Evolutionary conservation across 2,329 filamentous ascomycete genomes (phyloP).

Genomic region (Graphium sp.): DNA sequence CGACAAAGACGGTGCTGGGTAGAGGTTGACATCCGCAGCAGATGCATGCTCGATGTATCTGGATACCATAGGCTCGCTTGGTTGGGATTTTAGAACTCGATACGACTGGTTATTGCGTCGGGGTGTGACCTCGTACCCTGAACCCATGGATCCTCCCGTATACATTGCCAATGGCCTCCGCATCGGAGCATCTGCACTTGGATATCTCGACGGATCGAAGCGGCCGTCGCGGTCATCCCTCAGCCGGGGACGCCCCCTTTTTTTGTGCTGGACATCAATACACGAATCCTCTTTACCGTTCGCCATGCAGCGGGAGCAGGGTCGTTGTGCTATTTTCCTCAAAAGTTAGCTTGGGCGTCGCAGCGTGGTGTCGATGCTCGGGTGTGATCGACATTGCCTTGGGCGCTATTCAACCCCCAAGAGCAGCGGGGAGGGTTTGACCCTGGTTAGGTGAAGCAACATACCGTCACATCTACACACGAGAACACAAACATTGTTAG

Average conservation of each 20-base stretch:
- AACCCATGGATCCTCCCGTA: slow-evolving; percentile 21
- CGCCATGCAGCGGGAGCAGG: slow-evolving; percentile 60
- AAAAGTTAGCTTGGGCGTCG: neutral
- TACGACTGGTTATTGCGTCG: slow-evolving; percentile 27
- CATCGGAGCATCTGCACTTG: slow-evolving; percentile 19
- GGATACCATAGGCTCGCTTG: slow-evolving; percentile 25
- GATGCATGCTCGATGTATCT: slow-evolving; percentile 33
- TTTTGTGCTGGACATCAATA: slow-evolving; percentile 75
- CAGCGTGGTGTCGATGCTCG: neutral
- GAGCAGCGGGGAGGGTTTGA: too few species aligned
- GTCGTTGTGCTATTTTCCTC: slow-evolving; percentile 43
- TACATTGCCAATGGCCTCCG: slow-evolving; percentile 35
- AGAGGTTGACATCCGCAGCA: slow-evolving; percentile 30
- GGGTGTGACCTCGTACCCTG: slow-evolving; percentile 27
- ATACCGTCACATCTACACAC: slow-evolving; percentile 43
- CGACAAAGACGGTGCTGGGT: slow-evolving; percentile 20
- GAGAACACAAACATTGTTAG: too few species aligned
- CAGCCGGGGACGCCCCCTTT: slow-evolving; percentile 60
- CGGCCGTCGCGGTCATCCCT: slow-evolving; percentile 52
- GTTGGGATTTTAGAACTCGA: slow-evolving; percentile 36
- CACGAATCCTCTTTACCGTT: slow-evolving; percentile 71
- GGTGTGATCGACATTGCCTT: too few species aligned
- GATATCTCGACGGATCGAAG: slow-evolving; percentile 32
- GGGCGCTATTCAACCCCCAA: neutral
- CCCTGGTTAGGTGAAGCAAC: slow-evolving; percentile 15